phyloP scores from a whole-genome alignment of 345 rosid genomes.

The Excoecaria agallocha region DNA sequence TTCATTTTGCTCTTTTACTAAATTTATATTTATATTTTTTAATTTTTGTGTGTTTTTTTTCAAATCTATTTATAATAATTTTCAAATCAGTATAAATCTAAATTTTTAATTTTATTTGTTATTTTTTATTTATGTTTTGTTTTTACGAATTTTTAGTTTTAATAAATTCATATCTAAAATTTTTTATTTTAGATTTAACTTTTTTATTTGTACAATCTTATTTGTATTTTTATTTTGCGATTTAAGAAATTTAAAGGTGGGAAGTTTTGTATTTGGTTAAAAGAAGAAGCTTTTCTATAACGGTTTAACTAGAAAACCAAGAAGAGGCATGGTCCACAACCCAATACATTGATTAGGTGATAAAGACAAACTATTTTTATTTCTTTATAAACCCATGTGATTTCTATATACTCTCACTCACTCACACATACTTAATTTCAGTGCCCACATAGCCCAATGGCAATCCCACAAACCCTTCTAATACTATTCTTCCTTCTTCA shows the following conservation, averaged over 20 bases:
- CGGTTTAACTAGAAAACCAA: neutral
- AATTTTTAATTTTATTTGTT: too few species aligned
- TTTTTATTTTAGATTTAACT: too few species aligned
- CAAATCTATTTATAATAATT: too few species aligned
- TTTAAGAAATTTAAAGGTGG: neutral
- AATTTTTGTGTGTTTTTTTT: too few species aligned
- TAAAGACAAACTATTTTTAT: neutral
- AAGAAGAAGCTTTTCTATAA: neutral
- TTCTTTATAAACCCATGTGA: slow-evolving; percentile 19
- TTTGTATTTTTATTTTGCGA: too few species aligned
- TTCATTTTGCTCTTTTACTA: too few species aligned
- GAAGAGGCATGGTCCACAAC: neutral
- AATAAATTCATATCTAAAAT: too few species aligned
- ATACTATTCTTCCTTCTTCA: slow-evolving; percentile 1
- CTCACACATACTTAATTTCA: neutral
- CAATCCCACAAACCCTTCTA: slow-evolving; percentile 15
- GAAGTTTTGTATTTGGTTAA: neutral
- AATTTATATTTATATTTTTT: too few species aligned
- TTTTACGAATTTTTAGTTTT: too few species aligned
- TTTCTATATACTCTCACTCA: neutral
- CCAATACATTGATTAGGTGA: neutral
- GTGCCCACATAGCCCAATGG: slow-evolving; percentile 10
- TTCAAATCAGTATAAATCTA: too few species aligned
- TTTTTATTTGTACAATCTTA: too few species aligned
- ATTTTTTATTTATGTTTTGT: too few species aligned